These are phyloP conservation scores for Pezicula radicicola DNA, from an alignment of 2,329 filamentous ascomycete genomes.

Conservation along the genomic window DNA sequence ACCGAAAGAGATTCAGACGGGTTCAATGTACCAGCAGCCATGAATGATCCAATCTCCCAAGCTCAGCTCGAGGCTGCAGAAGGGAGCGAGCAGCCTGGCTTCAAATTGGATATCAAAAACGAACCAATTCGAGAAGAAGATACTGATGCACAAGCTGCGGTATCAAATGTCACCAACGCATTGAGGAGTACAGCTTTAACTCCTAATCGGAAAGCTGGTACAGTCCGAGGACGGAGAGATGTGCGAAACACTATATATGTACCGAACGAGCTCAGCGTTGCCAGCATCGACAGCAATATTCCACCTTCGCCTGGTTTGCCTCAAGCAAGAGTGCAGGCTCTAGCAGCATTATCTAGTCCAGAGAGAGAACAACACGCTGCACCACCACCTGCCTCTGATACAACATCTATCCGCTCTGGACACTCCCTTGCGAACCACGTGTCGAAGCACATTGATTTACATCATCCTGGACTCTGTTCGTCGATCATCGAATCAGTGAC, in stretches of 20 bases:
- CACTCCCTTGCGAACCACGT: slow-evolving; percentile 72
- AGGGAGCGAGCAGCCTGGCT: slow-evolving; percentile 60
- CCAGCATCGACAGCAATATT: slow-evolving; percentile 12
- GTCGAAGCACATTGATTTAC: slow-evolving; percentile 79
- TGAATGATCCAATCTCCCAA: slow-evolving; percentile 65
- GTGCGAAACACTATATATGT: slow-evolving; percentile 89
- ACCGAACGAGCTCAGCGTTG: slow-evolving; percentile 23
- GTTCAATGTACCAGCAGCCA: slow-evolving; percentile 66
- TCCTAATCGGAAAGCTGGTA: slow-evolving; percentile 69
- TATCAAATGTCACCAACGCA: slow-evolving; percentile 73
- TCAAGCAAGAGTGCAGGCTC: slow-evolving; percentile 40
- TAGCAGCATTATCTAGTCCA: slow-evolving; percentile 60
- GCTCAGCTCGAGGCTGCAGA: slow-evolving; percentile 62
- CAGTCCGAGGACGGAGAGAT: slow-evolving; percentile 83
- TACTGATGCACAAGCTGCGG: slow-evolving; percentile 68
- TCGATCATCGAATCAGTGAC: slow-evolving; percentile 93
- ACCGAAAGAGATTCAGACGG: slow-evolving; percentile 69
- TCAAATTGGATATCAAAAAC: slow-evolving; percentile 78
- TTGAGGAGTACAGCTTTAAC: slow-evolving; percentile 60
- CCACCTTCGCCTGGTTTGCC: slow-evolving; percentile 30
- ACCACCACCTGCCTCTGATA: slow-evolving; percentile 66
- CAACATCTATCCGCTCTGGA: slow-evolving; percentile 85
- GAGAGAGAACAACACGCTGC: slow-evolving; percentile 37
- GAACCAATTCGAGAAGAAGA: slow-evolving; percentile 77
- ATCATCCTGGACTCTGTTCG: slow-evolving; percentile 75